phyloP scores from a whole-genome alignment of 805 yeast species.

The Candida quercuum region DNA sequence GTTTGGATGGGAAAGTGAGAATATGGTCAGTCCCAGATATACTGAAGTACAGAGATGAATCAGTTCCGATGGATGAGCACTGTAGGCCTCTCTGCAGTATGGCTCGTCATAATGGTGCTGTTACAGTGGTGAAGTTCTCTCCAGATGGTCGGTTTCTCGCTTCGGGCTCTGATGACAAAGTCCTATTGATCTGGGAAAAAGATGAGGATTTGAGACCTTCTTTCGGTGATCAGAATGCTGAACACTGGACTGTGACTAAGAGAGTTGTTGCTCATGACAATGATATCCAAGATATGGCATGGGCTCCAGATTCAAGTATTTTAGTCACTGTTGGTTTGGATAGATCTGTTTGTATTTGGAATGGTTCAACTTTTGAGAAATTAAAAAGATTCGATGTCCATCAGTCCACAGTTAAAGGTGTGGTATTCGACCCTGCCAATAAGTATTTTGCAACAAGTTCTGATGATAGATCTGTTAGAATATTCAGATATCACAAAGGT shows the following conservation, averaged over 20 bases:
- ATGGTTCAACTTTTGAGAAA: slow-evolving; percentile 85
- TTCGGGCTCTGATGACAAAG: slow-evolving; percentile 92
- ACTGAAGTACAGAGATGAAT: slow-evolving; percentile 26
- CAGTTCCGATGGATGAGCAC: slow-evolving; percentile 23
- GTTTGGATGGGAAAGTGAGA: slow-evolving; percentile 85
- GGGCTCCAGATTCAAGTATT: slow-evolving; percentile 93
- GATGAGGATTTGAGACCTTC: slow-evolving; percentile 59
- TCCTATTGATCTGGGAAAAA: slow-evolving; percentile 86
- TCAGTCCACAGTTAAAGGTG: slow-evolving; percentile 93
- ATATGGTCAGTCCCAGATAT: slow-evolving; percentile 75
- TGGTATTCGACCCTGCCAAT: slow-evolving; percentile 96
- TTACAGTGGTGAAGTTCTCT: slow-evolving; percentile 86
- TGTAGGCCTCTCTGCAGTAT: slow-evolving; percentile 75
- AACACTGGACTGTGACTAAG: slow-evolving; percentile 92
- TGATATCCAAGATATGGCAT: slow-evolving; percentile 95
- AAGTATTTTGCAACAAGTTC: slow-evolving; percentile 96
- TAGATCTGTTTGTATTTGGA: slow-evolving; percentile 90
- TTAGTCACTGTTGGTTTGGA: slow-evolving; percentile 94
- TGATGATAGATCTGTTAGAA: slow-evolving; percentile 87
- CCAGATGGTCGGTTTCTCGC: slow-evolving; percentile 91
- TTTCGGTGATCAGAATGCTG: slow-evolving; percentile 76
- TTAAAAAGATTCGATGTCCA: slow-evolving; percentile 88
- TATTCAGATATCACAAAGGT: slow-evolving; percentile 77
- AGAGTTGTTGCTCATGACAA: slow-evolving; percentile 95
- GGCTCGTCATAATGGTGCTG: slow-evolving; percentile 96